Percentiles rank a stretch among this genome's conserved stretches.
phyloP scores from a whole-genome alignment of 108 stramenopile species.

The Nitzschia sp. region DNA sequence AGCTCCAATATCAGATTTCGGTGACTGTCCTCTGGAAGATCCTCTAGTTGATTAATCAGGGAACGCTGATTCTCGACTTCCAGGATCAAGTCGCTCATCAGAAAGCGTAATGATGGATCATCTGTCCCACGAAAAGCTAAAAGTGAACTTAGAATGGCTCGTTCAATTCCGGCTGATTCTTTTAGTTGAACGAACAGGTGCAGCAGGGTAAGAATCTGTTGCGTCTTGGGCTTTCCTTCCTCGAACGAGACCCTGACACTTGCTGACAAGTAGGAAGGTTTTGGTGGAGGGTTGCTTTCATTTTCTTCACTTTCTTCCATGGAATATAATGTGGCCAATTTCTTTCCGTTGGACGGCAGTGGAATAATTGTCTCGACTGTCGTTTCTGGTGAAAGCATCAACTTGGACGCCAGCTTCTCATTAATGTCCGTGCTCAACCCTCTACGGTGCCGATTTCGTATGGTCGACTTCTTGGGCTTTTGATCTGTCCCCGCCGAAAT shows the following conservation, averaged over 20 bases:
- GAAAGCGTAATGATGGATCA: slow-evolving; percentile 30
- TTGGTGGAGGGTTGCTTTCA: background rate
- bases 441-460: slow-evolving; percentile 14
- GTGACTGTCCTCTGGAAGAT: slow-evolving; percentile 44
- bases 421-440: slow-evolving; percentile 19
- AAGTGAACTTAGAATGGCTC: slow-evolving; percentile 57
- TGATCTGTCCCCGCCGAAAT: background rate
- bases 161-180: slow-evolving; percentile 69
- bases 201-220: slow-evolving; percentile 45
- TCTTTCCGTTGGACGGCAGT: background rate
- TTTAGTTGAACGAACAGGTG: slow-evolving; percentile 62
- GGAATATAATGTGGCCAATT: background rate
- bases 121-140: slow-evolving; percentile 35
- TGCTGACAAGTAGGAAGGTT: background rate
- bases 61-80: slow-evolving; percentile 71
- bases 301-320: background rate
- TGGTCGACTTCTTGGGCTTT: background rate
- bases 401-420: background rate
- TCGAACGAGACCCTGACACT: background rate
- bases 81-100: slow-evolving; percentile 67
- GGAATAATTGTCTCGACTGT: background rate
- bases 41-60: slow-evolving; percentile 42
- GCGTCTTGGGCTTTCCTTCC: slow-evolving; percentile 1
- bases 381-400: background rate
- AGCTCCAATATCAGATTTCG: slow-evolving; percentile 41